Evolutionary conservation across 2,329 filamentous ascomycete species (phyloP).

Genomic region (Claviceps capensis): DNA sequence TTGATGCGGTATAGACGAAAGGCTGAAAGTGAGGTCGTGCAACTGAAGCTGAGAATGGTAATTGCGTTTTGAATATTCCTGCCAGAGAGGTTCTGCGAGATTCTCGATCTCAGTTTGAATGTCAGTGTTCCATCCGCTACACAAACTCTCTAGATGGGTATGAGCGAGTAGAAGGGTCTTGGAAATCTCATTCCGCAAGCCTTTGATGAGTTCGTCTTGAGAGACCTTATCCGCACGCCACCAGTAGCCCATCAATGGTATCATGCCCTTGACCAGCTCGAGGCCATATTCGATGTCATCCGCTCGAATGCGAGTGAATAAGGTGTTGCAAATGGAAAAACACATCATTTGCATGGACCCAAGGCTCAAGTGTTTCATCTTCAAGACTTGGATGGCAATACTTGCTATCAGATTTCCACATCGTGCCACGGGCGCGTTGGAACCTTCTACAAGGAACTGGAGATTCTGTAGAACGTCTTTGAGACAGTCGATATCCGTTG

Average conservation of each 20-base stretch:
- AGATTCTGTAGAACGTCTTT: constrained; percentile 45
- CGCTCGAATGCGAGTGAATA: constrained; percentile 51
- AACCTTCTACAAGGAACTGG: constrained; percentile 45
- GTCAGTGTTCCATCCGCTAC: constrained; percentile 27
- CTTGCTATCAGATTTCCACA: constrained; percentile 42
- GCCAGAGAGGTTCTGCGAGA: constrained; percentile 58
- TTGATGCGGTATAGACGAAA: constrained; percentile 27
- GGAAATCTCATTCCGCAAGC: constrained; percentile 64
- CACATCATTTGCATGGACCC: constrained; percentile 56
- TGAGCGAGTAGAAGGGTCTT: constrained; percentile 54
- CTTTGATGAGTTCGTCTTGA: constrained; percentile 45
- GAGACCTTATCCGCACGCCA: constrained; percentile 61
- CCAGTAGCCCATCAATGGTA: constrained; percentile 60
- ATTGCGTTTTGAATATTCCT: constrained; percentile 61
- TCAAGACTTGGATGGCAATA: constrained; percentile 46
- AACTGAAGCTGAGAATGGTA: constrained; percentile 62
- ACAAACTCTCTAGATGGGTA: constrained; percentile 46
- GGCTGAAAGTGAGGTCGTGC: constrained; percentile 55
- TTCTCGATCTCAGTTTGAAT: constrained; percentile 41
- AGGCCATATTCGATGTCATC: constrained; percentile 54
- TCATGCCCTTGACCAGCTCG: constrained; percentile 41
- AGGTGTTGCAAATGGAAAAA: constrained; percentile 60
- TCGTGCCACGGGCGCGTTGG: constrained; percentile 52
- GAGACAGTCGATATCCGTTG: constrained; percentile 19
- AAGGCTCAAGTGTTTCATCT: constrained; percentile 40